Conservation (phyloP, 1,139 yeast species). For the Nakaseomyces glabratus region DNA sequence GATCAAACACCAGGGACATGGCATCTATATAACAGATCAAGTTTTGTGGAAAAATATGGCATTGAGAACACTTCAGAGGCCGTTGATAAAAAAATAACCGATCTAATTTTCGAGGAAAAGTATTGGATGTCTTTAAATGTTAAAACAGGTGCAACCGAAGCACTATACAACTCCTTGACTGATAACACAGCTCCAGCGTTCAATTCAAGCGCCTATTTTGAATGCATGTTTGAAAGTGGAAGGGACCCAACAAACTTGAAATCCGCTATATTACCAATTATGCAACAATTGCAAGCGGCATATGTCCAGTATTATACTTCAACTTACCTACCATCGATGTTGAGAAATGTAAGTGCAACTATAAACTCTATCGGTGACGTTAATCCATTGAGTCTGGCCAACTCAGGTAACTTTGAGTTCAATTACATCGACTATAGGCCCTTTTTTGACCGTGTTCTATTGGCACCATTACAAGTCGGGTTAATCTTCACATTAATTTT, state of each 20-base stretch:
- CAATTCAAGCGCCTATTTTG: slow-evolving; percentile 24
- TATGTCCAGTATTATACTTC: slow-evolving; percentile 29
- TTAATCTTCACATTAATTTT: slow-evolving; percentile 63
- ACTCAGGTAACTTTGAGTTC: slow-evolving; percentile 27
- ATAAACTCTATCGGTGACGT: slow-evolving; percentile 14
- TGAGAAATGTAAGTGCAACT: slow-evolving; percentile 16
- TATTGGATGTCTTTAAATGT: slow-evolving; percentile 50
- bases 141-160: slow-evolving; percentile 37
- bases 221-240: slow-evolving; percentile 42
- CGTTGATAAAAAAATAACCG: slow-evolving; percentile 33
- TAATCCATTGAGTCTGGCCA: slow-evolving; percentile 4
- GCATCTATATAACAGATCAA: slow-evolving; percentile 26
- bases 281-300: slow-evolving; percentile 29
- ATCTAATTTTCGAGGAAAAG: slow-evolving; percentile 39
- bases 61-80: slow-evolving; percentile 31
- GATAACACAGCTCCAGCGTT: slow-evolving; percentile 24
- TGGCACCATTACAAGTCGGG: slow-evolving; percentile 68
- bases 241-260: slow-evolving; percentile 42
- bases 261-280: slow-evolving; percentile 36
- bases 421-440: slow-evolving; percentile 42
- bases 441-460: slow-evolving; percentile 39
- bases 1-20: slow-evolving; percentile 17
- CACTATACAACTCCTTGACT: slow-evolving; percentile 33
- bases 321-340: slow-evolving; percentile 22
- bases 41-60: slow-evolving; percentile 26